phyloP scores from a whole-genome alignment of 2,329 filamentous ascomycete genomes.

The Rhynchosporium agropyri region DNA sequence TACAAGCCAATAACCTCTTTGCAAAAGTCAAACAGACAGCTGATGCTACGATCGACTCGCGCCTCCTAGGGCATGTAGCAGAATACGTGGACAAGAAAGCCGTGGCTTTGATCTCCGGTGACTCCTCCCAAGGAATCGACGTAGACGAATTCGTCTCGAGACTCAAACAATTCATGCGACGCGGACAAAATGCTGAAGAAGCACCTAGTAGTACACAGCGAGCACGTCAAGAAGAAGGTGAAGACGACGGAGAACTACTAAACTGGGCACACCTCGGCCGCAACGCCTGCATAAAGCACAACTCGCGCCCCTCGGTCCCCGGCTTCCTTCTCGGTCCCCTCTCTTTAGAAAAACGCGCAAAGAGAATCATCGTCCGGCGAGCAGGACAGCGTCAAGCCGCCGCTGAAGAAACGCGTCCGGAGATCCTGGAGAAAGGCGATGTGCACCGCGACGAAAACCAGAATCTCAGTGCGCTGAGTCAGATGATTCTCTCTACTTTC shows the following conservation, averaged over 20 bases:
- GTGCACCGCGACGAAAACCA: constrained; percentile 74
- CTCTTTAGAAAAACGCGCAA: constrained; percentile 82
- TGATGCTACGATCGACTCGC: constrained; percentile 88
- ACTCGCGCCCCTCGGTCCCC: constrained; percentile 73
- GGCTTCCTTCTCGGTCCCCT: constrained; percentile 88
- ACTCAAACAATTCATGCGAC: constrained; percentile 83
- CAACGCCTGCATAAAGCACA: constrained; percentile 72
- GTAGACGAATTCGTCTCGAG: constrained; percentile 91
- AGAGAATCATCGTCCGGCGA: constrained; percentile 70
- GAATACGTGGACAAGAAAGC: constrained; percentile 82
- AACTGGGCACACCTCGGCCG: constrained; percentile 86
- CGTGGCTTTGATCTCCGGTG: constrained; percentile 72
- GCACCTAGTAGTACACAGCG: constrained; percentile 48
- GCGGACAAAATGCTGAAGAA: constrained; percentile 59
- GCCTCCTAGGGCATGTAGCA: constrained; percentile 78
- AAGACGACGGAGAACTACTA: constrained; percentile 73
- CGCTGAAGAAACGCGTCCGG: constrained; percentile 71
- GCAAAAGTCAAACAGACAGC: constrained; percentile 79
- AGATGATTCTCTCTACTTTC: constrained; percentile 61
- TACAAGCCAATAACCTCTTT: constrained; percentile 66
- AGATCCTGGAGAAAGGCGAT: constrained; percentile 75
- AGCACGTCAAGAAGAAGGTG: constrained; percentile 58
- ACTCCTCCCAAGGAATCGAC: constrained; percentile 74
- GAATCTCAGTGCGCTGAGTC: constrained; percentile 77
- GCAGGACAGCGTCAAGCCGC: constrained; percentile 68